Evolutionary conservation across 2,329 filamentous ascomycete genomes (phyloP).

Genomic region (Colletotrichum coccodes): DNA sequence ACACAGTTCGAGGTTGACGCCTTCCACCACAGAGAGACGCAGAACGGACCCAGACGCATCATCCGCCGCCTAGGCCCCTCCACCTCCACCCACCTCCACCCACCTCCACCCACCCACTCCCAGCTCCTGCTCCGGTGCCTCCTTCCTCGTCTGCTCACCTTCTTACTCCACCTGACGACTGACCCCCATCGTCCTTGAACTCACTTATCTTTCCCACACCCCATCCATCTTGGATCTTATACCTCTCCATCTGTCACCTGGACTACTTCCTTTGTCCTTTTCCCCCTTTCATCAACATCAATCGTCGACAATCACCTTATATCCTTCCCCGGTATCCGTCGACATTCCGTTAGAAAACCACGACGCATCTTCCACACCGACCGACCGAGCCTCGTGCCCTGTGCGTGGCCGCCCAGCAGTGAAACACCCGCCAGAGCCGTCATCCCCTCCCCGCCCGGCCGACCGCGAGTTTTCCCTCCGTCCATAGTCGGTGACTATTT

Average conservation of each 20-base stretch:
- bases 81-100: constrained; percentile 27
- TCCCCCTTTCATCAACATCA: constrained; percentile 2
- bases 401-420: constrained; percentile 30
- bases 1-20: constrained; percentile 17
- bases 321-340: not conserved
- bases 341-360: not conserved
- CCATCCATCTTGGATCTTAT: not conserved
- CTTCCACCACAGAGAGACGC: constrained; percentile 16
- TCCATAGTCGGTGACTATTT: constrained; percentile 12
- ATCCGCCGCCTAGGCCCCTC: constrained; percentile 29
- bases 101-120: constrained; percentile 9
- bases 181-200: constrained; percentile 25
- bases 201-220: constrained; percentile 31
- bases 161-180: constrained; percentile 27
- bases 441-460: constrained; percentile 26
- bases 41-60: constrained; percentile 19
- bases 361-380: constrained; percentile 9
- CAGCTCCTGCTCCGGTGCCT: constrained; percentile 9
- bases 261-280: constrained; percentile 4
- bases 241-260: constrained; percentile 5
- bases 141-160: constrained; percentile 32
- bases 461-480: constrained; percentile 19
- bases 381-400: constrained; percentile 29
- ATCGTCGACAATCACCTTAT: not conserved
- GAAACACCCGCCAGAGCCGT: constrained; percentile 32